phyloP scores from a whole-genome alignment of 345 rosid genomes.

The Hypericum androsaemum region DNA sequence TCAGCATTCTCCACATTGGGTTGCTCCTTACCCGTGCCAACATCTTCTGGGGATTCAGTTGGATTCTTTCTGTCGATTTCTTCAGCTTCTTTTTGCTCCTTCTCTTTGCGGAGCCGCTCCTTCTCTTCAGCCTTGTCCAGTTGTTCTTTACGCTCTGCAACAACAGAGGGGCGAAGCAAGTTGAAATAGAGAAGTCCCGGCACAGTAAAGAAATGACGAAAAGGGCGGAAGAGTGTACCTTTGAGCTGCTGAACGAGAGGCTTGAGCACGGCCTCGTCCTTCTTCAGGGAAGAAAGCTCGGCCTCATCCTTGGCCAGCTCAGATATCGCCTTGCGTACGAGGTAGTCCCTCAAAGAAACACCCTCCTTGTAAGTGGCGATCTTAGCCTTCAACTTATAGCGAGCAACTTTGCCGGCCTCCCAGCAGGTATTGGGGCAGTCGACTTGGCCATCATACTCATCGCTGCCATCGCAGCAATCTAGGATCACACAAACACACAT shows the following conservation, averaged over 20 bases:
- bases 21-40: slow-evolving; percentile 20
- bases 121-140: slow-evolving; percentile 83
- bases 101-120: slow-evolving; percentile 60
- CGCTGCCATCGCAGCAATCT: slow-evolving; percentile 99
- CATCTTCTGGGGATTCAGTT: slow-evolving; percentile 29
- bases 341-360: slow-evolving; percentile 37
- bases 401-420: slow-evolving; percentile 90
- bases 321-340: slow-evolving; percentile 47
- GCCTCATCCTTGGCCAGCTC: slow-evolving; percentile 63
- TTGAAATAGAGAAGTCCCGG: not conserved
- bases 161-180: not conserved
- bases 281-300: slow-evolving; percentile 52
- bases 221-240: slow-evolving; percentile 34
- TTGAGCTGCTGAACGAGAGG: slow-evolving; percentile 65
- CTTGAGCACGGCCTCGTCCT: slow-evolving; percentile 67
- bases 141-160: slow-evolving; percentile 68
- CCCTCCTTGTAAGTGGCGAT: slow-evolving; percentile 64
- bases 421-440: slow-evolving; percentile 76
- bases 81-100: slow-evolving; percentile 74
- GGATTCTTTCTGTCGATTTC: slow-evolving; percentile 36
- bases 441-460: slow-evolving; percentile 70
- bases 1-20: slow-evolving; percentile 15
- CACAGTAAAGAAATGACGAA: not conserved
- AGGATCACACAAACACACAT: slow-evolving; percentile 7
- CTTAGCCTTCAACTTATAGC: slow-evolving; percentile 55